These are phyloP conservation scores for Sporothrix euskadiensis DNA, from an alignment of 2,329 filamentous ascomycete genomes.

Conservation along the genomic window DNA sequence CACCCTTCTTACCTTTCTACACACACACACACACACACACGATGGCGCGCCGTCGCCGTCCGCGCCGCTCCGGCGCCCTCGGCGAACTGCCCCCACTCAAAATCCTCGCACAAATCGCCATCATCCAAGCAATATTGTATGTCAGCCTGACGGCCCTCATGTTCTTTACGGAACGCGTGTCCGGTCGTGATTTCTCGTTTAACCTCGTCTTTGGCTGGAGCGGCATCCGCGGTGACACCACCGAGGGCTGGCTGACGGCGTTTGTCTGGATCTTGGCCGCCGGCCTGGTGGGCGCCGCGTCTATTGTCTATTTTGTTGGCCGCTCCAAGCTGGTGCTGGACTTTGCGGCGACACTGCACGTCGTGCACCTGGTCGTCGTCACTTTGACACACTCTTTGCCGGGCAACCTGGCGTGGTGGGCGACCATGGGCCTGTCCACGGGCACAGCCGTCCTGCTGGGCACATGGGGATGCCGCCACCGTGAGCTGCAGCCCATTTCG, in stretches of 20 bases:
- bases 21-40: not conserved
- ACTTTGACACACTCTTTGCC: conserved; percentile 74
- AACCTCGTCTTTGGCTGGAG: conserved; percentile 61
- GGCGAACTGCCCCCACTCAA: conserved; percentile 62
- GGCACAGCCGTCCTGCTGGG: conserved; percentile 60
- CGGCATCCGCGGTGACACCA: conserved; percentile 61
- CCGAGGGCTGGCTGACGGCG: conserved; percentile 60
- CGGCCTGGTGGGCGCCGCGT: conserved; percentile 69
- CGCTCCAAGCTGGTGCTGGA: conserved; percentile 94
- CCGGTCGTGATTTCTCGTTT: conserved; percentile 55
- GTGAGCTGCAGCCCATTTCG: conserved; percentile 83
- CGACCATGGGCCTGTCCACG: conserved; percentile 52
- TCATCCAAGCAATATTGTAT: conserved; percentile 60
- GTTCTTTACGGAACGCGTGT: conserved; percentile 60
- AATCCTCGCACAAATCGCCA: conserved; percentile 60
- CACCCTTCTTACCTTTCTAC: not conserved
- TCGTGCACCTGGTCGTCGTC: conserved; percentile 45
- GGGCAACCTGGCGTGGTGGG: conserved; percentile 84
- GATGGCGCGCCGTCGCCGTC: conserved; percentile 27
- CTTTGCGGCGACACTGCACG: conserved; percentile 77
- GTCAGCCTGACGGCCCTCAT: conserved; percentile 52
- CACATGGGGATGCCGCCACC: conserved; percentile 87
- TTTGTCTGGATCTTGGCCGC: conserved; percentile 60
- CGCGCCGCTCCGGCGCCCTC: conserved; percentile 59
- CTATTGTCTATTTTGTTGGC: conserved; percentile 78